These are phyloP conservation scores for Dioscorea alata DNA, from an alignment of 106 monocot genomes.

Conservation along the genomic window DNA sequence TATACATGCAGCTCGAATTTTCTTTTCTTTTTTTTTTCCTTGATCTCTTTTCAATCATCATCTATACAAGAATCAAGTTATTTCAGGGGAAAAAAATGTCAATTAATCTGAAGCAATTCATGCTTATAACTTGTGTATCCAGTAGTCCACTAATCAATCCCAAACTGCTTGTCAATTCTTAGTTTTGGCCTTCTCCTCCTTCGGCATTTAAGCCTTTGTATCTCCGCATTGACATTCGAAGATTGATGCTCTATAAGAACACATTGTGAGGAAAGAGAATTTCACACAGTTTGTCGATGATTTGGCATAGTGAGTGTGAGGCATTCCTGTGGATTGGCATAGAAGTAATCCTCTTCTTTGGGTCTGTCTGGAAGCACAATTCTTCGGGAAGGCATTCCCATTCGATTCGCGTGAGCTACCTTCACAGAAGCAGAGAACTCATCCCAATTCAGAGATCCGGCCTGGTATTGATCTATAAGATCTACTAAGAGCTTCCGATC, in stretches of 20 bases:
- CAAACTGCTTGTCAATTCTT: background rate
- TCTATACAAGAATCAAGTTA: slow-evolving; percentile 1
- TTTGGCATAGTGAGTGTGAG: slow-evolving; percentile 13
- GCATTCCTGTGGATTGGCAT: slow-evolving; percentile 72
- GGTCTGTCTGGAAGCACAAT: slow-evolving; percentile 29
- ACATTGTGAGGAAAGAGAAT: background rate
- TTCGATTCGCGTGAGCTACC: slow-evolving; percentile 23
- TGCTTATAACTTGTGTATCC: background rate
- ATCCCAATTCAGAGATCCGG: slow-evolving; percentile 39
- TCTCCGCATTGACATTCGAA: background rate
- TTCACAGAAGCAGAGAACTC: slow-evolving; percentile 35
- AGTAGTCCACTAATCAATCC: background rate
- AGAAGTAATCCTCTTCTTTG: slow-evolving; percentile 75
- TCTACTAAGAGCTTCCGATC: slow-evolving; percentile 42
- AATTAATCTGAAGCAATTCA: background rate
- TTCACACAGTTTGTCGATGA: background rate
- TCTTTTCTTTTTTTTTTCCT: background rate
- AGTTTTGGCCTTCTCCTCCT: background rate
- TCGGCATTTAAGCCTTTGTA: background rate
- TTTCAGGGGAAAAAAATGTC: background rate
- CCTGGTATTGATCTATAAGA: slow-evolving; percentile 42
- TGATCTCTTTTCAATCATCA: background rate
- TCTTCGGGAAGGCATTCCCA: slow-evolving; percentile 38
- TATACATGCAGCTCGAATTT: slow-evolving; percentile 2
- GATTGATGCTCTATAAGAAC: background rate